Base-by-base conservation (phyloP, 345 rosid species). In the Boechera divaricarpa region DNA sequence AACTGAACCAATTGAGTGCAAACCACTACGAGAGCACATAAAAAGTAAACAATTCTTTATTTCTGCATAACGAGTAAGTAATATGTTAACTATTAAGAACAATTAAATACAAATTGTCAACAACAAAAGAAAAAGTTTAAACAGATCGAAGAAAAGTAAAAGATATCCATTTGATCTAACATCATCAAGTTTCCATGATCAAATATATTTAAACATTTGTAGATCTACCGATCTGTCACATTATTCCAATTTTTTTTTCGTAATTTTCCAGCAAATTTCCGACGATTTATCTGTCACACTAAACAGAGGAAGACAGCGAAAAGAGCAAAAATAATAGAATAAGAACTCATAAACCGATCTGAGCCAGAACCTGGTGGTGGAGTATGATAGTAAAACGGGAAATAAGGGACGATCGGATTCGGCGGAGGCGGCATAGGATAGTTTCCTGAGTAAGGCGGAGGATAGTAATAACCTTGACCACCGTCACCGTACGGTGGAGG, bases 371-470 rank as follows among this genome's bases (percentile, higher is more conserved):
- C 72, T 2, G 93, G 89, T 10, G 98, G 95, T n/a, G 98, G 93
- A 54, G 12, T 87, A 67, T 92, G 80, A 81, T 81, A 92, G 85
- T 86, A 94, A 56, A 77, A 94, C 2, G 98, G 98, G 42, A 92
- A 94, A 81, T 92, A 94, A 26, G 98, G 98, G n/a, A 94, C 98
- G 63, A 94, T 90, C 1, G 98, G 98, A 76, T 94, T 90, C 10
- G 98, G 98, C 0, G 98, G 98, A 2, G 98, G 98, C 4, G 95
- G 95, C 0, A 83, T 79, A 1, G 83, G 89, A 72, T 83, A 89
- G 77, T 85, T 83, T 38, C 81, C 79, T 45, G 78, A 67, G 48
- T 70, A 76, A 7, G 91, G 90, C 9, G 96, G 93, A 9, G 96
- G 90, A 13, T 85, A 83, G 53, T 82, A 85, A n/a, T 86, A 86